Evolutionary conservation across 2,329 filamentous ascomycete genomes (phyloP), one percentile per base, ranked within the genome.

Genomic region (Diaporthe sp.): DNA sequence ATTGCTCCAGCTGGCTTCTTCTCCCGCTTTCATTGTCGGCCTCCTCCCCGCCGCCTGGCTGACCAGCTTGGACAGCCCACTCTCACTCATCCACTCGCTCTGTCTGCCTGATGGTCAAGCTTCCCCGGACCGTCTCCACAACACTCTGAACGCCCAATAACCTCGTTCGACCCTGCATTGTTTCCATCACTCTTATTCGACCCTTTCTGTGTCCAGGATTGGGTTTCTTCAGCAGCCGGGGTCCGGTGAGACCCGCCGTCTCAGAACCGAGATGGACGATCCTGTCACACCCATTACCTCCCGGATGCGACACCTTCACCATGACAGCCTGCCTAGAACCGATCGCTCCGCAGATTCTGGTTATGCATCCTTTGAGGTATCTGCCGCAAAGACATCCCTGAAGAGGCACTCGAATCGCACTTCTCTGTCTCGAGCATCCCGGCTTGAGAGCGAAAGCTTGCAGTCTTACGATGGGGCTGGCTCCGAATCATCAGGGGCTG

Each of bases 341-440:
- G 58, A 72, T 9, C 74, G 72, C 25, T 77, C 76, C 25, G 71
- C 58, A 28, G 76, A 77, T 68, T 77, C 76, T 61, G 76, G 76
- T 3, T 77, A 77, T 44, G 76, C 75, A 17, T 77, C 76, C 31
- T 20, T 77, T 20, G 76, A 77, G 34, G 47, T 60, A 15, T 77
- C 74, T 22, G 68, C 75, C 9, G 22, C 22, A 47, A 74, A 63
- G 31, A 17, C 37, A n/a, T 28, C 37, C 20, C n/a, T 7, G 2
- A 63, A 71, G 28, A 55, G 53, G 22, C 39, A 8, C 25, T 49
- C 28, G 2, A 37, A 75, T 31, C 61, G 55, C 31, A 51, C 31
- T n/a, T 55, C 73, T 61, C 31, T 61, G 25, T 76, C 73, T 39
- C 31, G 53, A 20, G 42, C 28, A 31, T 49, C 74, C 25, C 58